Base-by-base conservation (phyloP, 352 stramenopile species). In the Globisporangium middletonii region DNA sequence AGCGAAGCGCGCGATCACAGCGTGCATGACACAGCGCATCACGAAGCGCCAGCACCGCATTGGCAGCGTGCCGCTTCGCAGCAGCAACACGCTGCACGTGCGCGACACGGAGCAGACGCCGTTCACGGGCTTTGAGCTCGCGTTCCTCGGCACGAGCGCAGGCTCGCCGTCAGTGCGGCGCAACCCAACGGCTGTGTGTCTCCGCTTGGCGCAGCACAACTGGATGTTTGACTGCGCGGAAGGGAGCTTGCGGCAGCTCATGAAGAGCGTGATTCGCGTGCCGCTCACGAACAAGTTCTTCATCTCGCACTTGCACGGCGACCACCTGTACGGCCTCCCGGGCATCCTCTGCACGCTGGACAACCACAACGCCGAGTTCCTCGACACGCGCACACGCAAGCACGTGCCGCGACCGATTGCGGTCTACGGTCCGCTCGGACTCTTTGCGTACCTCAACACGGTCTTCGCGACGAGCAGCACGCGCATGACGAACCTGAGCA, bases 151-250 rank as follows among this genome's bases (percentile, higher is more conserved):
- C 44, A 94, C 86, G 43, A 86, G 80, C 50, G 86, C 83, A 7
- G 86, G 86, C 9, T 87, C 81, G 51, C 83, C 86, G 30, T 86
- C 77, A 0, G 70, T 91, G 49, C 72, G 69, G 2, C 79, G 81
- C 53, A 89, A 88, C 45, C 76, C 80, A 3, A 87, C 72, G 1
- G 68, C 69, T 13, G 53, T 88, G 33, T 89, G 82, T 63, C 46
- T 89, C 56, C 76, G 79, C 1, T 63, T 89, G 13, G 71, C 72
- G 16, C 82, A 85, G 46, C 72, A 69, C 38, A 93, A 87, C 56
- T 96, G 84, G 83, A 89, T 96, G 73, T 94, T 96, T 53, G 87
- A 96, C 68, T 94, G 85, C 43, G 87, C 80, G 0, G 87, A 96
- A 50, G 86, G 82, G 18, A 90, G 79, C 54, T 59, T 92, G 46